Evolutionary conservation across 495 filamentous ascomycete genomes (phyloP).

Genomic region (Penicillium taxi): DNA sequence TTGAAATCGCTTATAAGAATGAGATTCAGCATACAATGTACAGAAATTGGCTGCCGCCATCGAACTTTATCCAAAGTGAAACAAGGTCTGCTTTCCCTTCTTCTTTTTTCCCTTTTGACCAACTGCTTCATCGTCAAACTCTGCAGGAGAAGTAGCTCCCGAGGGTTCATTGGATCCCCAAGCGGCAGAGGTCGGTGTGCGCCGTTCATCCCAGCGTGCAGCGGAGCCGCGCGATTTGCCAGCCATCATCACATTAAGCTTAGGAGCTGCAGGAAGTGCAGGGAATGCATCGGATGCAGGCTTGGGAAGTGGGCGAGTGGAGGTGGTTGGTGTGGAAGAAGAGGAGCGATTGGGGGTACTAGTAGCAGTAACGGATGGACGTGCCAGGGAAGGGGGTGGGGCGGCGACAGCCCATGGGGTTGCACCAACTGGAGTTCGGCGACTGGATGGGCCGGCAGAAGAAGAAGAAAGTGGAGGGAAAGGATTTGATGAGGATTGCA

Average conservation of each 20-base stretch:
- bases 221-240: constrained; percentile 68
- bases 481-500: constrained; percentile 29
- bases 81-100: constrained; percentile 71
- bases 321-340: constrained; percentile 16
- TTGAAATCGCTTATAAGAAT: too few species aligned
- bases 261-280: constrained; percentile 67
- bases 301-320: constrained; percentile 5
- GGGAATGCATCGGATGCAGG: constrained; percentile 54
- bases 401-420: constrained; percentile 46
- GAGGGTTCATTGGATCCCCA: constrained; percentile 34
- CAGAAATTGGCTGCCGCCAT: too few species aligned
- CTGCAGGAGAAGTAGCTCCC: constrained; percentile 20
- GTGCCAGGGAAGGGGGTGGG: constrained; percentile 21
- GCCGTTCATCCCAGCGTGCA: constrained; percentile 55
- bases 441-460: constrained; percentile 29
- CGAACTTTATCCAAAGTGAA: constrained; percentile 49
- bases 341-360: constrained; percentile 16
- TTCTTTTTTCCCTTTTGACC: constrained; percentile 70
- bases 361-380: constrained; percentile 24
- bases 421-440: constrained; percentile 20
- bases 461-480: constrained; percentile 43
- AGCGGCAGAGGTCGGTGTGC: constrained; percentile 30
- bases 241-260: constrained; percentile 71
- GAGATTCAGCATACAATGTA: too few species aligned
- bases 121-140: constrained; percentile 27